These are phyloP conservation scores for Gnetum montanum DNA, from an alignment of 75 land plant genomes.

Conservation along the genomic window DNA sequence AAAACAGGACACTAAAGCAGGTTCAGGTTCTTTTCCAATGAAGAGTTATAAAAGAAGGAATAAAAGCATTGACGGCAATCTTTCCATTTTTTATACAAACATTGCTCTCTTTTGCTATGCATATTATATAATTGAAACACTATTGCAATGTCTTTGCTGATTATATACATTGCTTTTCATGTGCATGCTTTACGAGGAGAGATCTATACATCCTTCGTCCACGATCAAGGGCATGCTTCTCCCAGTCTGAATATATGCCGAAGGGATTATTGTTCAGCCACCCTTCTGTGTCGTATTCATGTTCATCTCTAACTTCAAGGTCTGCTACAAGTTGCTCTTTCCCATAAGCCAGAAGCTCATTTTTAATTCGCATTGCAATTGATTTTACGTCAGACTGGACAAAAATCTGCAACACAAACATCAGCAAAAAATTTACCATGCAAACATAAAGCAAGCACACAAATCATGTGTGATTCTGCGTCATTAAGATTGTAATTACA, in stretches of 20 bases:
- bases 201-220: slow-evolving; percentile 60
- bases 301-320: slow-evolving; percentile 5
- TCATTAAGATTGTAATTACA: too few species aligned
- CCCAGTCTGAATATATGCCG: slow-evolving; percentile 66
- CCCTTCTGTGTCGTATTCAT: background rate
- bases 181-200: slow-evolving; percentile 26
- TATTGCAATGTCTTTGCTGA: too few species aligned
- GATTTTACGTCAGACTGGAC: slow-evolving; percentile 62
- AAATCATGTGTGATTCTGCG: too few species aligned
- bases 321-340: slow-evolving; percentile 32
- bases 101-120: too few species aligned
- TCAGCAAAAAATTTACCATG: background rate
- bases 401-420: slow-evolving; percentile 36
- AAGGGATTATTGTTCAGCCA: slow-evolving; percentile 70
- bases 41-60: too few species aligned
- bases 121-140: too few species aligned
- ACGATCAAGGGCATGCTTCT: slow-evolving; percentile 49
- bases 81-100: too few species aligned
- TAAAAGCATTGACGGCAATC: too few species aligned
- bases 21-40: too few species aligned
- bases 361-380: slow-evolving; percentile 52
- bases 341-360: slow-evolving; percentile 34
- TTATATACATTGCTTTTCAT: background rate
- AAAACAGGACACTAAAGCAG: too few species aligned
- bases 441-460: too few species aligned